phyloP scores from a whole-genome alignment of 2,329 filamentous ascomycete species.

The Periconia sp. region DNA sequence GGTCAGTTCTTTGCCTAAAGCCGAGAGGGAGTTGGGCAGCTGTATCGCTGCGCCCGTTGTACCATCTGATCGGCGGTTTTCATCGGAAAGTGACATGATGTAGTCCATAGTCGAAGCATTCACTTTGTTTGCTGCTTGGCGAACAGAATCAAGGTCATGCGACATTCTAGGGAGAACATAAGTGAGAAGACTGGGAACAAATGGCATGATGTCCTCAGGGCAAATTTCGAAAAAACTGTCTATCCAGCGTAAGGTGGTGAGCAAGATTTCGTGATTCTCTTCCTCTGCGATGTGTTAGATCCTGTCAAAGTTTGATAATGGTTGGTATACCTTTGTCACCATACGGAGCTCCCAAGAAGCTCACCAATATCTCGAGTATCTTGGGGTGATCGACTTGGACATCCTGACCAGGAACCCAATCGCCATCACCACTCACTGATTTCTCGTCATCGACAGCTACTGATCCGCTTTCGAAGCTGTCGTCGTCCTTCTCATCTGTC shows the following conservation, averaged over 20 bases:
- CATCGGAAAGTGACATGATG: conserved; percentile 83
- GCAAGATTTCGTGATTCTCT: conserved; percentile 67
- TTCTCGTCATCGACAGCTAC: conserved; percentile 40
- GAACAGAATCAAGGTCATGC: conserved; percentile 84
- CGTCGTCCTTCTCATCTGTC: conserved; percentile 56
- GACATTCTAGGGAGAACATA: conserved; percentile 94
- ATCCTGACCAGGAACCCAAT: conserved; percentile 97
- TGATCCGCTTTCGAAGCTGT: conserved; percentile 39
- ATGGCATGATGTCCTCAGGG: conserved; percentile 91
- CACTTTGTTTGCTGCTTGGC: conserved; percentile 83
- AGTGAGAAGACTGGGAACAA: conserved; percentile 87
- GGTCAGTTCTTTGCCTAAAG: conserved; percentile 46
- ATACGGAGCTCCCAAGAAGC: conserved; percentile 79
- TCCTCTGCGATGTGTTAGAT: conserved; percentile 63
- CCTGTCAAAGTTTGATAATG: conserved; percentile 4
- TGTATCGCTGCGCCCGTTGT: conserved; percentile 46
- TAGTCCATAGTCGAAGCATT: conserved; percentile 93
- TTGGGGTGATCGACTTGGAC: conserved; percentile 91
- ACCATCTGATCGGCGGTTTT: conserved; percentile 45
- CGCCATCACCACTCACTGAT: conserved; percentile 68
- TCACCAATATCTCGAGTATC: conserved; percentile 88
- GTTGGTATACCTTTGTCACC: conserved; percentile 54
- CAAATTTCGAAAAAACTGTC: conserved; percentile 97
- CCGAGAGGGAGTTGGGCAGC: conserved; percentile 43
- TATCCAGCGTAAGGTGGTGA: conserved; percentile 92